These are phyloP conservation scores for Suillus cothurnatus DNA, from an alignment of 768 basidiomycete species.

Conservation along the genomic window DNA sequence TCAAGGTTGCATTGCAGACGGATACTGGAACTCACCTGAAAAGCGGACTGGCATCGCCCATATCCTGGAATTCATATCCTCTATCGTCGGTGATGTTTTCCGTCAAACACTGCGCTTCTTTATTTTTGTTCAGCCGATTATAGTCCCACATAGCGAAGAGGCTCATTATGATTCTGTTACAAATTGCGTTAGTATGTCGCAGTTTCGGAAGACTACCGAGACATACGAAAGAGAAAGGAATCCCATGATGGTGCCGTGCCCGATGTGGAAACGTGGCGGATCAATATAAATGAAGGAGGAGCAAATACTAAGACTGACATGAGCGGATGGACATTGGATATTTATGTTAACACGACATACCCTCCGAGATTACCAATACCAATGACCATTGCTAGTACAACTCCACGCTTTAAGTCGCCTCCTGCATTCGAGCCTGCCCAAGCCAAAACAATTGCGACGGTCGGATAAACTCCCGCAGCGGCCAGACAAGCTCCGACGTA, in stretches of 20 bases:
- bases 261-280: conserved; percentile 39
- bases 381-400: conserved; percentile 54
- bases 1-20: background rate
- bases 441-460: conserved; percentile 48
- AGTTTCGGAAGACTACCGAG: conserved; percentile 14
- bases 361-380: conserved; percentile 59
- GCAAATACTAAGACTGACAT: conserved; percentile 32
- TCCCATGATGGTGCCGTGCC: conserved; percentile 40
- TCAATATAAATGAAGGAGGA: conserved; percentile 46
- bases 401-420: conserved; percentile 54
- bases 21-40: conserved; percentile 40
- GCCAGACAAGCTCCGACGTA: conserved; percentile 54
- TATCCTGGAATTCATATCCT: conserved; percentile 43
- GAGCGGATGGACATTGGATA: conserved; percentile 11
- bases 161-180: conserved; percentile 42
- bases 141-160: conserved; percentile 52
- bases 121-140: conserved; percentile 49
- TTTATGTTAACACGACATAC: conserved; percentile 35
- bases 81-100: conserved; percentile 45
- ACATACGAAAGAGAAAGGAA: conserved; percentile 34
- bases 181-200: conserved; percentile 28
- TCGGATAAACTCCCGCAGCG: conserved; percentile 55
- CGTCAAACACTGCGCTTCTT: conserved; percentile 45
- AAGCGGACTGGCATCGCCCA: conserved; percentile 58
- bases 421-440: conserved; percentile 60